Evolutionary conservation across 2,329 filamentous ascomycete genomes (phyloP).

Genomic region (Microdochium paspali): DNA sequence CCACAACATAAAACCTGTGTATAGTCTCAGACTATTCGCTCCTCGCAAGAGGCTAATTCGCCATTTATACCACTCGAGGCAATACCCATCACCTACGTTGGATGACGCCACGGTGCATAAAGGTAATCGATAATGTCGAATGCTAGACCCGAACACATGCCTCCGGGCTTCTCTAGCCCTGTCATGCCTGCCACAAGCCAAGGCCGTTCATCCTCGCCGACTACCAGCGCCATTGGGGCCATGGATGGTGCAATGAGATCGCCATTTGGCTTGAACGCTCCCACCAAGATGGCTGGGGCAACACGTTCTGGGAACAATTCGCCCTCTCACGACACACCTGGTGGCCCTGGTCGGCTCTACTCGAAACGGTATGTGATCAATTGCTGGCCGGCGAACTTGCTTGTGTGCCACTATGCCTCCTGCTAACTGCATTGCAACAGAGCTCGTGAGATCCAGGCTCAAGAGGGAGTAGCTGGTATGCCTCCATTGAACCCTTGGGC

Average conservation of each 20-base stretch:
- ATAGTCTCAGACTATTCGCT: neutral
- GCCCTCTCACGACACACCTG: conserved; percentile 81
- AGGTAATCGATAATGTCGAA: conserved; percentile 88
- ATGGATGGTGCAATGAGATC: conserved; percentile 38
- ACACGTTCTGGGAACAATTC: conserved; percentile 83
- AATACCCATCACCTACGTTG: conserved; percentile 10
- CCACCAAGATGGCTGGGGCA: conserved; percentile 48
- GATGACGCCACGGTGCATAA: neutral
- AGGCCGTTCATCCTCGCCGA: conserved; percentile 69
- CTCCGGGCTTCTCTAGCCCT: conserved; percentile 59
- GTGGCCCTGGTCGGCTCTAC: conserved; percentile 62
- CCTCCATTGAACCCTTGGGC: conserved; percentile 68
- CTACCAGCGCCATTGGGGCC: conserved; percentile 50
- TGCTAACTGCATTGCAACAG: conserved; percentile 39
- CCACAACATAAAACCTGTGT: neutral
- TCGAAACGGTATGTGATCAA: conserved; percentile 70
- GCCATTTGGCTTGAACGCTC: conserved; percentile 60
- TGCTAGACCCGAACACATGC: conserved; percentile 77
- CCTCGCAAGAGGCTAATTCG: conserved; percentile 4
- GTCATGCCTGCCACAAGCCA: conserved; percentile 54
- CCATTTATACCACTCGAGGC: conserved; percentile 15
- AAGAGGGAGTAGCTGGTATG: conserved; percentile 71
- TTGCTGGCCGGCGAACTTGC: neutral
- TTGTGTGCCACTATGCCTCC: conserved; percentile 6
- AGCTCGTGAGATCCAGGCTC: conserved; percentile 91